Base-by-base conservation (phyloP, 2,329 filamentous ascomycete species). In the Allantophomopsis cytisporea region DNA sequence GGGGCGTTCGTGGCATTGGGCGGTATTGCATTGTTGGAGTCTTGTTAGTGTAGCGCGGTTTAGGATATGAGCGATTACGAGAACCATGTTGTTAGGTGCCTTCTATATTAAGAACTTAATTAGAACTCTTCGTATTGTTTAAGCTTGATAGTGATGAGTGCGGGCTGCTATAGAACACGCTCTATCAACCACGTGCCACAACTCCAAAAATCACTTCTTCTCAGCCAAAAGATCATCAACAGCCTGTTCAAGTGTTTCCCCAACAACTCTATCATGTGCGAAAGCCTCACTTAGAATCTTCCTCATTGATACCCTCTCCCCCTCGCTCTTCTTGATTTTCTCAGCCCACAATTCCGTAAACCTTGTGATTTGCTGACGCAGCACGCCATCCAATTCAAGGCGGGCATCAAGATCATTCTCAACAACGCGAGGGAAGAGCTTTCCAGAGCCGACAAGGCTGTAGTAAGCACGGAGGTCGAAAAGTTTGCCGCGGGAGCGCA, bases 371-470 rank as follows among this genome's bases (percentile, higher is more conserved):
- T 69, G 72, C 53, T 76, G 71, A 38, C 76, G 62, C 18, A 80
- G 57, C 43, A 78, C 55, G 48, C 76, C 74, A 45, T 80, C 76
- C 40, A 80, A 55, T 53, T 78, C 74, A 56, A 80, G 76, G 45
- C 71, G 72, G 49, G 76, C 76, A 48, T 80, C 75, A 42, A 77
- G 57, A 10, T 55, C 32, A 21, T 51, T 54, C 40, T 62, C 65
- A 2, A 66, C 61, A 8, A 55, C 54, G 23, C 51, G 52, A 10
- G 54, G 57, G 28, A 50, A 45, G 14, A 64, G 23, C 47, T 53
- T 37, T 42, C 55, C 45, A 56, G 56, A 41, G 51, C 60, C 35
- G 57, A 68, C 64, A 64, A 74, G 33, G 6, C 47, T 55, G 18
- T 56, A 54, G 38, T 57, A 57, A 10, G 54, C 54, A 10, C 55